Base-by-base conservation (phyloP, 495 filamentous ascomycete genomes). In the Aspergillus hancockii region DNA sequence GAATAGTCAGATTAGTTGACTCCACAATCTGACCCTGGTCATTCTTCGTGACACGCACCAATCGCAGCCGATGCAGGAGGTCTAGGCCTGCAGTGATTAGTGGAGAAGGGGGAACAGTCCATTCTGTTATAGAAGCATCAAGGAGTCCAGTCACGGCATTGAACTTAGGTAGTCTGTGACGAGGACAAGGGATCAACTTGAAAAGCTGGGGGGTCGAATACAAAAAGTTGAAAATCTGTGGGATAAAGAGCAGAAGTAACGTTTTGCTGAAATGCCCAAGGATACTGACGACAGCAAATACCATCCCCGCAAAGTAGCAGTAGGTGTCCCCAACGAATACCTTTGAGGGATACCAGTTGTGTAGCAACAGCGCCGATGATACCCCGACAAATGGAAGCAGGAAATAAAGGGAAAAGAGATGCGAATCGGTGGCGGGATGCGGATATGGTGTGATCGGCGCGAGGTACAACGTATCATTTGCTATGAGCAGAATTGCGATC, bases 231-330 rank as follows among this genome's bases (percentile, higher is more conserved):
- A 95, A 90, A 59, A 93, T 90, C 75, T 99, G 94, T 18, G 94
- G 94, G 14, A 98, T 81, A 63, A 99, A 88, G 1, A 98, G 79
- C 52, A 98, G 81, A 38, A 97, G 82, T 43, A 99, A 79, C 19
- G 94, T 99, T 77, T 99, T 99, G 79, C 89, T 93, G 74, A 99
- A 99, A 75, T 99, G 94, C 1, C 94, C 94, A 22, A 97, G 79
- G 58, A 99, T 97, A 49, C 91, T 91, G 59, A 98, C 94, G 54
- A 97, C 92, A 18, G 92, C 95, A 67, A 99, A 98, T 12, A 97
- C 91, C 93, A 98, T 99, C 57, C 94, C 94, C 0, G 94, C 93
- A 65, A 99, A 96, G 73, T 99, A 99, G 80, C 94, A 99, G 78
- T 98, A 99, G 18, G 94, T 99, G 69, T 99, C 94, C 23, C 94